Evolutionary conservation across 2,329 filamentous ascomycete species (phyloP).

Genomic region (Colletotrichum sp.): DNA sequence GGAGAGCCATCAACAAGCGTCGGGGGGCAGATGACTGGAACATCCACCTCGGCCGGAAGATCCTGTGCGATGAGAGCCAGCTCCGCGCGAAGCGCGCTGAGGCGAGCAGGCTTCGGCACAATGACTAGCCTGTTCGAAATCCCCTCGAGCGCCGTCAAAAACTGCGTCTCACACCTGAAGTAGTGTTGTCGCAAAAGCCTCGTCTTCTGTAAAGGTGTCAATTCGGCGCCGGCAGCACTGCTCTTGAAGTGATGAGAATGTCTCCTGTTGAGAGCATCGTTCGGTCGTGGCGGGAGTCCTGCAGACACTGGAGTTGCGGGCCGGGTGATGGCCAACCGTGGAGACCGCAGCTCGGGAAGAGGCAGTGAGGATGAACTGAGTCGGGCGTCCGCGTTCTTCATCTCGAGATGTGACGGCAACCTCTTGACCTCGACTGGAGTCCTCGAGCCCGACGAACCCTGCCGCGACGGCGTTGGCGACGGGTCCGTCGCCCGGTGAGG

Average conservation of each 20-base stretch:
- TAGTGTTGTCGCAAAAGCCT: conserved; percentile 80
- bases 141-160: conserved; percentile 79
- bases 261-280: conserved; percentile 57
- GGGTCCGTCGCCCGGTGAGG: conserved; percentile 7
- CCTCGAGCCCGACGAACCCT: conserved; percentile 26
- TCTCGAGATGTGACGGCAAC: conserved; percentile 53
- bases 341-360: conserved; percentile 64
- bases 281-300: conserved; percentile 48
- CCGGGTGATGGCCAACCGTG: conserved; percentile 51
- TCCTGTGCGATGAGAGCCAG: conserved; percentile 82
- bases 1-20: conserved; percentile 76
- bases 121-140: conserved; percentile 85
- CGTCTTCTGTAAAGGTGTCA: conserved; percentile 72
- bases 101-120: conserved; percentile 80
- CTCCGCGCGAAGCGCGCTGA: conserved; percentile 82
- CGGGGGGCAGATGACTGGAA: conserved; percentile 81
- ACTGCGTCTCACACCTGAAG: conserved; percentile 81
- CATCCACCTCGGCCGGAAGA: conserved; percentile 82
- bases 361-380: conserved; percentile 73
- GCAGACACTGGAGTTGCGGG: conserved; percentile 65
- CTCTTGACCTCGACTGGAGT: conserved; percentile 44
- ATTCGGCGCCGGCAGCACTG: conserved; percentile 61
- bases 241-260: conserved; percentile 68
- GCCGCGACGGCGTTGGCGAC: not conserved
- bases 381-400: conserved; percentile 61